These are phyloP conservation scores for Inga leiocalycina DNA, from an alignment of 306 rosid species.

Conservation along the genomic window DNA sequence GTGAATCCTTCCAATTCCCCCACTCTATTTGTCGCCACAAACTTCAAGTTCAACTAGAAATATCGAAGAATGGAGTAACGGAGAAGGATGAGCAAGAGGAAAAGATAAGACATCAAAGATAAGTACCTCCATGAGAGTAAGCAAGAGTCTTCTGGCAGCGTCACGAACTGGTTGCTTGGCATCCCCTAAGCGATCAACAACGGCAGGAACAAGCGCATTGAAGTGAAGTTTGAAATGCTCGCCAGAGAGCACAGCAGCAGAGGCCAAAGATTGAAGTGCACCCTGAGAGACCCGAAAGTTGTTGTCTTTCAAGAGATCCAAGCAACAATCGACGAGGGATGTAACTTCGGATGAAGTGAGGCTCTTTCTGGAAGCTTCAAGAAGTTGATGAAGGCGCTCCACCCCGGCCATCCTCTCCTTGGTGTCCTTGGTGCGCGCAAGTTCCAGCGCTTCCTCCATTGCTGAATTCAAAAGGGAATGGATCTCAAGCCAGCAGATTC, in stretches of 20 bases:
- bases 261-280: slow-evolving; percentile 90
- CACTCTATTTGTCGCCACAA: neutral
- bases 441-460: slow-evolving; percentile 98
- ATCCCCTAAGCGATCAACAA: slow-evolving; percentile 96
- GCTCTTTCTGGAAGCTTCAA: slow-evolving; percentile 87
- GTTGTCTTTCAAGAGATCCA: slow-evolving; percentile 96
- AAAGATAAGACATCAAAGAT: neutral
- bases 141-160: slow-evolving; percentile 87
- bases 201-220: slow-evolving; percentile 96
- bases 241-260: slow-evolving; percentile 95
- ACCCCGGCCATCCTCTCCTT: slow-evolving; percentile 99
- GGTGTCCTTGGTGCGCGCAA: slow-evolving; percentile 94
- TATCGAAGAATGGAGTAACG: neutral
- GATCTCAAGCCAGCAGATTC: slow-evolving; percentile 36
- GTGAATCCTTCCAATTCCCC: neutral
- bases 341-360: slow-evolving; percentile 79
- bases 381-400: slow-evolving; percentile 86
- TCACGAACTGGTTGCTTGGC: slow-evolving; percentile 96
- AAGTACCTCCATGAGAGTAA: slow-evolving; percentile 95
- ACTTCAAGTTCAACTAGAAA: neutral
- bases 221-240: slow-evolving; percentile 94
- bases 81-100: neutral
- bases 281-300: slow-evolving; percentile 97
- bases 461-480: slow-evolving; percentile 23
- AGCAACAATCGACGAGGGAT: slow-evolving; percentile 80